A percentile compares a stretch with the other conserved stretches of the same genome.
phyloP scores from a whole-genome alignment of 768 basidiomycete genomes.

The Podaxis sp. region DNA sequence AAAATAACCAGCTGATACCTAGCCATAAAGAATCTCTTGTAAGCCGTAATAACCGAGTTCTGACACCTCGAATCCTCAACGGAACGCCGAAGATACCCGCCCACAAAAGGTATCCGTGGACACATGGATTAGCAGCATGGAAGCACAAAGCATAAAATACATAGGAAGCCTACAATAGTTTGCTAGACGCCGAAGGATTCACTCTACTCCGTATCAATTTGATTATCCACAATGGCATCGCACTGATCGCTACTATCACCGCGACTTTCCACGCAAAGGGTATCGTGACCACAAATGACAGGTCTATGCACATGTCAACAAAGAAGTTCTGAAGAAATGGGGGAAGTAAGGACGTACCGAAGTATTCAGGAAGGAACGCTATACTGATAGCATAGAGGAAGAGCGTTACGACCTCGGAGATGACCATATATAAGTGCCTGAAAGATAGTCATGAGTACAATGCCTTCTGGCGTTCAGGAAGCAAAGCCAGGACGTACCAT shows the following conservation, averaged over 20 bases:
- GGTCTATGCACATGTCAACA: slow-evolving; percentile 50
- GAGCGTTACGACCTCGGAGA: slow-evolving; percentile 87
- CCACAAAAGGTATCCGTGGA: background rate
- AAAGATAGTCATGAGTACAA: background rate
- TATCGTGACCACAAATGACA: slow-evolving; percentile 85
- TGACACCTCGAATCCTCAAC: background rate
- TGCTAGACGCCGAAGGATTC: slow-evolving; percentile 92
- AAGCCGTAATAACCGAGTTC: background rate
- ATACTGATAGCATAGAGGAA: slow-evolving; percentile 90
- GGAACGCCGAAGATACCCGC: background rate
- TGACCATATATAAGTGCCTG: slow-evolving; percentile 95
- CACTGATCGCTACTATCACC: slow-evolving; percentile 92
- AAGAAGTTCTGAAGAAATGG: background rate
- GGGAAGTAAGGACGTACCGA: slow-evolving; percentile 61
- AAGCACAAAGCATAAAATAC: slow-evolving; percentile 1
- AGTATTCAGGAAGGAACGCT: slow-evolving; percentile 93
- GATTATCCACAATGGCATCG: slow-evolving; percentile 88
- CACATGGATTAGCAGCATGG: background rate
- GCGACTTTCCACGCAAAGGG: slow-evolving; percentile 94
- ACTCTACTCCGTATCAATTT: slow-evolving; percentile 84
- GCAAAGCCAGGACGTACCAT: slow-evolving; percentile 55
- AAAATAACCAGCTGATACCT: background rate
- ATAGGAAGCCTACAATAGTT: slow-evolving; percentile 58
- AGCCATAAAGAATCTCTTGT: background rate
- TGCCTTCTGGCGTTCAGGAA: background rate